Conservation (phyloP, 768 basidiomycete species). For the Termitomyces sp. region DNA sequence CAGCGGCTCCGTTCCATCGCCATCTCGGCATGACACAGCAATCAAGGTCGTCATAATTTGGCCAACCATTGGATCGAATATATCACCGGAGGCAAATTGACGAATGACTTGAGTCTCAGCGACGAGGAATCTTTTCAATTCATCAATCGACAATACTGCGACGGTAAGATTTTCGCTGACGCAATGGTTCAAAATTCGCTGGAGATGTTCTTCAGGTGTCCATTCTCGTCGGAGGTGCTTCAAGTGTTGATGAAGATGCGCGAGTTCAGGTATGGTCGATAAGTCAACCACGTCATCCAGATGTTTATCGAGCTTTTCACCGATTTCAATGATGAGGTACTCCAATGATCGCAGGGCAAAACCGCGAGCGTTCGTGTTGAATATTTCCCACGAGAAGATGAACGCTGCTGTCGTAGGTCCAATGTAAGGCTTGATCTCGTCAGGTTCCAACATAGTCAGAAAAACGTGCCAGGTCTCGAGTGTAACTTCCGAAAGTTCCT, state of each 20-base stretch:
- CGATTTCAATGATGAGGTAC: constrained; percentile 64
- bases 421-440: constrained; percentile 77
- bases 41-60: constrained; percentile 63
- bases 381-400: constrained; percentile 66
- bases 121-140: constrained; percentile 65
- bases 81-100: constrained; percentile 72
- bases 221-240: constrained; percentile 39
- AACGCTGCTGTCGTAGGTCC: constrained; percentile 86
- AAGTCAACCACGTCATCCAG: constrained; percentile 81
- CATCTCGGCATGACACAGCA: constrained; percentile 68
- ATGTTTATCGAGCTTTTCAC: constrained; percentile 43
- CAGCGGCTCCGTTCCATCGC: constrained; percentile 63
- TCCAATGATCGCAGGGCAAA: constrained; percentile 57
- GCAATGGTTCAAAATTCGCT: constrained; percentile 66
- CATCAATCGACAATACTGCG: constrained; percentile 63
- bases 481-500: constrained; percentile 72
- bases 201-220: constrained; percentile 49
- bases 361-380: constrained; percentile 45
- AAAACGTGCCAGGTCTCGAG: constrained; percentile 79
- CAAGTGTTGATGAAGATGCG: constrained; percentile 34
- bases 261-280: constrained; percentile 62
- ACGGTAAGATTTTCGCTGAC: constrained; percentile 79
- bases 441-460: constrained; percentile 55
- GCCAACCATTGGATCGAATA: constrained; percentile 75
- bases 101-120: constrained; percentile 45